A percentile compares a stretch with the other conserved stretches of the same genome.
phyloP scores from a whole-genome alignment of 2,329 filamentous ascomycete species.

The Botryotinia calthae region DNA sequence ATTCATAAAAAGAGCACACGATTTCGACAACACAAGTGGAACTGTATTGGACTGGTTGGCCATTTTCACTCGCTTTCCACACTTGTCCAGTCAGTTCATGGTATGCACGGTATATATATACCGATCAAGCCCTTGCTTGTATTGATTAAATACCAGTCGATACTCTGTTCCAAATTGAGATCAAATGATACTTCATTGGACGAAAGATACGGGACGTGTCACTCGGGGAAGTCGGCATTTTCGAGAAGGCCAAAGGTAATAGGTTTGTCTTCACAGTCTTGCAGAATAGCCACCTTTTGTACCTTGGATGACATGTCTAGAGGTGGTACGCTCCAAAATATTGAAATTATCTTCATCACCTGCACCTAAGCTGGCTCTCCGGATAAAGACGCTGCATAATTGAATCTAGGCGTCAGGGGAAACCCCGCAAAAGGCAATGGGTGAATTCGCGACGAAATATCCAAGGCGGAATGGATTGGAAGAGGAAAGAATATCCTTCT shows the following conservation, averaged over 20 bases:
- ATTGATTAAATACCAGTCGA: background rate
- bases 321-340: background rate
- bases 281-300: background rate
- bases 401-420: background rate
- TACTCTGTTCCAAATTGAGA: background rate
- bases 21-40: background rate
- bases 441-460: background rate
- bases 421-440: background rate
- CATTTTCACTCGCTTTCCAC: background rate
- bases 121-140: background rate
- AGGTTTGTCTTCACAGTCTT: background rate
- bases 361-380: background rate
- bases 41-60: background rate
- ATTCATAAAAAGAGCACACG: background rate
- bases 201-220: background rate
- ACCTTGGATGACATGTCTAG: background rate
- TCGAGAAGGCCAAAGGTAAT: background rate
- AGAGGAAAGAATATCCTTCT: background rate
- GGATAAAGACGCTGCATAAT: constrained; percentile 1
- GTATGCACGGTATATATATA: background rate
- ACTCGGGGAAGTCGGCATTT: background rate
- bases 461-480: background rate
- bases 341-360: background rate
- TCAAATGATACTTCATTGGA: background rate
- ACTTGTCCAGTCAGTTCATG: background rate